Evolutionary conservation across 495 filamentous ascomycete species (phyloP).

Genomic region (Lineolata rhizophorae): DNA sequence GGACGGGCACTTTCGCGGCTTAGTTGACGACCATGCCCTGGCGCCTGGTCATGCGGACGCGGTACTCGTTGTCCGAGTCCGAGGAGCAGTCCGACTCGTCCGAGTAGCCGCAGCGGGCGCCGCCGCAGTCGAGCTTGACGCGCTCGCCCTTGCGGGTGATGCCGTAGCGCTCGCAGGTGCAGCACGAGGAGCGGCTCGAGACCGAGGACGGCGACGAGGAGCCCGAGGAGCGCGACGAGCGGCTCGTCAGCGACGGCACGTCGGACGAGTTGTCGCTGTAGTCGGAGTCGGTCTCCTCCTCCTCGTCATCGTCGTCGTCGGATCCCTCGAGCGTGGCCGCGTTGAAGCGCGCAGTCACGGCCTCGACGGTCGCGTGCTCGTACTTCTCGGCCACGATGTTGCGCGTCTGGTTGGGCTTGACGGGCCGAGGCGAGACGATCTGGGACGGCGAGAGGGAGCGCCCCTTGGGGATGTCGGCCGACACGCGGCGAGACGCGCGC

Average conservation of each 20-base stretch:
- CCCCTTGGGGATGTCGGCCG: constrained; percentile 56
- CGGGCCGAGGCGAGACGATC: constrained; percentile 78
- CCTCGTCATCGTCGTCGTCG: constrained; percentile 28
- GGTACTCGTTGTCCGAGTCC: constrained; percentile 15
- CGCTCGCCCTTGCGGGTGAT: constrained; percentile 82
- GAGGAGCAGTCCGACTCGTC: constrained; percentile 36
- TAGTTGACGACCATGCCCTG: constrained; percentile 65
- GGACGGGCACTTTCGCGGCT: too few species aligned
- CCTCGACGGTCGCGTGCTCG: constrained; percentile 52
- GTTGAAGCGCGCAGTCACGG: constrained; percentile 39
- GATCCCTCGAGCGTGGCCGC: constrained; percentile 18
- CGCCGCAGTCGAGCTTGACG: constrained; percentile 87
- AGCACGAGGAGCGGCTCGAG: constrained; percentile 47
- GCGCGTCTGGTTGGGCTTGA: constrained; percentile 64
- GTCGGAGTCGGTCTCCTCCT: constrained; percentile 40
- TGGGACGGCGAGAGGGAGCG: constrained; percentile 69
- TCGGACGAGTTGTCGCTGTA: constrained; percentile 20
- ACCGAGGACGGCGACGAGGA: constrained; percentile 50
- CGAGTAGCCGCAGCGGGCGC: constrained; percentile 59
- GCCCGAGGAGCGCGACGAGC: constrained; percentile 60
- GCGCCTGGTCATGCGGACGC: constrained; percentile 30
- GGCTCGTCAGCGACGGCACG: constrained; percentile 29
- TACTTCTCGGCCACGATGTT: constrained; percentile 45
- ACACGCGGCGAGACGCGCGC: constrained; percentile 22
- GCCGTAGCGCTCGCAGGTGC: constrained; percentile 85